Evolutionary conservation across 2,329 filamentous ascomycete genomes (phyloP), one percentile per base, ranked within the genome.

Genomic region (Didymosphaeria variabile): DNA sequence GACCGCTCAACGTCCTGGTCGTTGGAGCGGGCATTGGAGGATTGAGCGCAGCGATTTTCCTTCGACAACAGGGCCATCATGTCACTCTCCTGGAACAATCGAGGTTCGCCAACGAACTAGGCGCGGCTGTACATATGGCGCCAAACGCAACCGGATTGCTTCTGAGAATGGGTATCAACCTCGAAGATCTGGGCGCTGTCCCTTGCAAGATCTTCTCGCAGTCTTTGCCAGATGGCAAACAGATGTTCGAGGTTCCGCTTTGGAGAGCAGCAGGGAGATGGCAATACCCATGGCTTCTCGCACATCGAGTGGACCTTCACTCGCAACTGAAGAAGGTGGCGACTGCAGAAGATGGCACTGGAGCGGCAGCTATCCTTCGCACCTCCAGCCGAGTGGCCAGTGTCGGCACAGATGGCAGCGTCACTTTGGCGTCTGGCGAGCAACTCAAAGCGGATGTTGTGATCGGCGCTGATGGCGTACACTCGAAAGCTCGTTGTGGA

Each of bases 91-190:
- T 74, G 32, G 73, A 77, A 65, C 83, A 86, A 68, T 88, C 86
- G 0, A 77, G 78, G 1, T 83, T 88, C 36, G 82, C 83, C 17
- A 83, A 79, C 54, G 87, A 89, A 72, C 76, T 81, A 1, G 88
- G 87, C 0, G 87, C 88, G 3, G 87, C 87, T 0, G 82, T 90
- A n/a, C 87, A 90, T 67, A 71, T 90, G 5, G 83, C 85, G 0
- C 87, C 88, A 0, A 91, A 90, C 67, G 79, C 83, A 2, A 88
- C 88, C 71, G 85, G 86, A 0, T 73, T 90, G 2, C 76, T 90
- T 4, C 73, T 75, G 12, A 74, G 80, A 34, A 72, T 84, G 52
- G 82, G 83, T 0, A 64, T 85, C 1, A 72, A 75, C 52, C 76
- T 80, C 0, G 77, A 80, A 57, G 70, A 72, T 0, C 77, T 77